Base-by-base conservation (phyloP, 192 early-diverging fungal species). In the Glomus cerebriforme region DNA sequence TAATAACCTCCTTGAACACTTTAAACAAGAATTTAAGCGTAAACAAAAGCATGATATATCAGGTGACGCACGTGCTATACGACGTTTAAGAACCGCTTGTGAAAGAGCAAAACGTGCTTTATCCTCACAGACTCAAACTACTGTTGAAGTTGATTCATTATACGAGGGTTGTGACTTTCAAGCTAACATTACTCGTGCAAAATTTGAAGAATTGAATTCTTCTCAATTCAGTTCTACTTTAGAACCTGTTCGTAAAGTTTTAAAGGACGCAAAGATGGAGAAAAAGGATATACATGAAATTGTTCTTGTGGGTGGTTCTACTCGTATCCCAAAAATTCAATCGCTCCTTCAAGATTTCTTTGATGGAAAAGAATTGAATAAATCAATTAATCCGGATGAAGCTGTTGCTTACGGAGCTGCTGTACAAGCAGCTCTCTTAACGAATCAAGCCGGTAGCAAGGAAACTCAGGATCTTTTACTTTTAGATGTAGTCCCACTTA, bases 61-160 rank as follows among this genome's bases (percentile, higher is more conserved):
- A 79, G 90, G 89, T 65, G 95, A 97, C 87, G 84, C 88, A 86
- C 93, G 93, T 87, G 91, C 95, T 70, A 92, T 95, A 85, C 94
- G 95, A 82, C 95, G 95, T 85, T 88, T 98, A 80, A 93, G 94
- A 87, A 90, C 91, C 79, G 96, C 94, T 80, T 93, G 89, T 65
- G 97, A 98, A 85, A 92, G 94, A 89, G 97, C 97, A 86, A 98
- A 98, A 92, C 94, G 95, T 81, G 89, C 94, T 73, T 88, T 98
- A 34, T 97, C 96, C 60, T 95, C 95, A 71, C 90, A 92, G 81
- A 90, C 93, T 87, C 93, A 92, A 76, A 92, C 93, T 80, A 90
- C 90, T 75, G 88, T 98, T 63, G 95, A 97, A 83, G 89, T 97
- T 68, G 96, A 98, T 86, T 91, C 96, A 45, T 91, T 98, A 83